Evolutionary conservation across 768 basidiomycete genomes (phyloP).

Genomic region (Neoboletus brunneissimus): DNA sequence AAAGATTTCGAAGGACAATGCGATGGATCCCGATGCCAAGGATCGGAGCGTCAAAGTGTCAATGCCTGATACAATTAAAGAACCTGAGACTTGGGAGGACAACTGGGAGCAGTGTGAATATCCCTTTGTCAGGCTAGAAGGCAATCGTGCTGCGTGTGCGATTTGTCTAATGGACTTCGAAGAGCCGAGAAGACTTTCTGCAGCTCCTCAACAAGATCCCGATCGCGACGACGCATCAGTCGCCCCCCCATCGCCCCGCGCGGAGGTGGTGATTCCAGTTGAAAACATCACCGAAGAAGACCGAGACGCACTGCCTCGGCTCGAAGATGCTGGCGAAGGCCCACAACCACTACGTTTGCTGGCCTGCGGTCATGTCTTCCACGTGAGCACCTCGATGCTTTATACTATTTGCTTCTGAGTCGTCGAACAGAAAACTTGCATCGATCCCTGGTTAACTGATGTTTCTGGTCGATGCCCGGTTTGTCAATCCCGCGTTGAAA

Average conservation of each 20-base stretch:
- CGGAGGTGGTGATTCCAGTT: conserved; percentile 30
- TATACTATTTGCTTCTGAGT: background rate
- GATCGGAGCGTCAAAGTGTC: conserved; percentile 14
- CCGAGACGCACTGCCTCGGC: conserved; percentile 42
- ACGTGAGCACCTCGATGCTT: conserved; percentile 50
- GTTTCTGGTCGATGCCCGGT: conserved; percentile 87
- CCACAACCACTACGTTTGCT: conserved; percentile 74
- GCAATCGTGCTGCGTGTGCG: conserved; percentile 80
- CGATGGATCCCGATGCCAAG: conserved; percentile 13
- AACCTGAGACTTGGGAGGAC: conserved; percentile 65
- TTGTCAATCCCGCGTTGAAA: conserved; percentile 74
- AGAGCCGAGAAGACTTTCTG: conserved; percentile 50
- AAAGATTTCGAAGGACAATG: conserved; percentile 21
- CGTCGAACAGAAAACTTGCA: conserved; percentile 66
- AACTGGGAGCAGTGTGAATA: conserved; percentile 74
- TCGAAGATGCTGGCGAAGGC: conserved; percentile 73
- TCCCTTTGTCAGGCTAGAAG: conserved; percentile 79
- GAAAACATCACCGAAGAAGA: conserved; percentile 42
- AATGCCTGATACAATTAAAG: conserved; percentile 18
- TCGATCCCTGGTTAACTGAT: conserved; percentile 86
- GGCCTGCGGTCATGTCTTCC: conserved; percentile 85
- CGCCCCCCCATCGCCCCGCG: conserved; percentile 9
- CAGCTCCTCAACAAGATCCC: conserved; percentile 28
- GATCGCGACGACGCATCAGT: conserved; percentile 17
- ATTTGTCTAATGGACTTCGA: conserved; percentile 86